Base-by-base conservation (phyloP, 306 rosid species). In the Corylus americana region DNA sequence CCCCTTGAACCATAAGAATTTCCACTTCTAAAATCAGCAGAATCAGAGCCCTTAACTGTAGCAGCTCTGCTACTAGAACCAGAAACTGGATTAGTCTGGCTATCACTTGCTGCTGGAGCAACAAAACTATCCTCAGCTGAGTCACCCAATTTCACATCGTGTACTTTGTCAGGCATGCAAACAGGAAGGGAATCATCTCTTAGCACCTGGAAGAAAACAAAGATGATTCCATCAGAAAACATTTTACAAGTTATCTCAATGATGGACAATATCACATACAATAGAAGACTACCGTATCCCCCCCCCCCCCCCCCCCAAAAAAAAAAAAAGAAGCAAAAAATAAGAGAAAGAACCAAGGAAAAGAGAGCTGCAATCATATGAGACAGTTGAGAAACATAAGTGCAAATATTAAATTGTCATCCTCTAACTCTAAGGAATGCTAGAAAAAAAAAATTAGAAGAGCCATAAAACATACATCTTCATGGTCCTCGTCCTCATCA, bases 401-500 rank as follows among this genome's bases (percentile, higher is more conserved):
- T 12, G 7, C 25, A 25, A 11, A 58, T 20, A 22, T 22, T 11
- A 22, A 25, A 25, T 25, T 1, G 13, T 9, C 13, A 58, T 58
- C 64, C 13, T 20, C 9, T 29, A 16, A 13, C 76, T 18, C 39
- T 35, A 51, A 62, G 73, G 68, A 47, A 78, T 31, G 48, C 39
- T 37, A 37, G 12, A 6, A 71, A 37, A 59, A 44, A 35, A 48
- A 8, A 11, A 63, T 22, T 17, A 37, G 29, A 77, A 80, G 57
- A 53, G 8, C 74, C 45, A 74, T 78, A 80, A 50, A 81, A 79
- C 90, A 78, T 87, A 96, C 99, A 85, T 96, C 97, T 71, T 92
- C 98, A 59, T 91, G 99, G 79, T 96, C 99, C 73, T 93, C 98
- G 71, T 94, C 98, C 59, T 94, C 98, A 27, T 94, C 99, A 58